Evolutionary conservation across 2,329 filamentous ascomycete species (phyloP), one percentile per base, ranked within the genome.

Genomic region (Plectosphaerella cucumerina): DNA sequence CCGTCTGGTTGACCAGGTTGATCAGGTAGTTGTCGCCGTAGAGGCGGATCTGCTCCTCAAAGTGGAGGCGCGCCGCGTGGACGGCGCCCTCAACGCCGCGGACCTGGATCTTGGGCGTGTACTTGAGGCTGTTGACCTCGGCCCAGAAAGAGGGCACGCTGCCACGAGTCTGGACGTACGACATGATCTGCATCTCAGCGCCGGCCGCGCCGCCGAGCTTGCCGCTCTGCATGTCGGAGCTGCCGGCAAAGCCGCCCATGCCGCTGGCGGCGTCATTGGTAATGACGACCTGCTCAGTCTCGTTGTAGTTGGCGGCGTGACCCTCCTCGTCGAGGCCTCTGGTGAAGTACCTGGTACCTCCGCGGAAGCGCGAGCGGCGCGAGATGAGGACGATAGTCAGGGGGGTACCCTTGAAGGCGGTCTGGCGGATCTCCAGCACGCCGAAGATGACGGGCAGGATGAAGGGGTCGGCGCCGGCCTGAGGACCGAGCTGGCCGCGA

Each of bases 1-100:
- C 95, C 65, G 90, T 95, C 60, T 97, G 90, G 67, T 99, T 99
- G 61, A 99, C 94, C 22, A 99, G 76, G 65, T 99, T 99, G 68
- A 99, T 92, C 52, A 99, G 78, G 71, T 94, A 97, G 66, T 97
- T 97, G 67, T 97, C 94, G 53, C 94, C 94, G 61, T 99, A 99
- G 23, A 96, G 73, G 51, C 82, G 80, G 60, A 99, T 94, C 70
- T 99, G 95, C 71, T 99, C 91, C 48, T 90, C 81, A 65, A 99
- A 97, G 69, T 99, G 94, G 59, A 85, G 86, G 62, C 82, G 84
- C 6, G 94, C 90, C 1, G 94, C 89, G 26, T 85, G 76, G 0
- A 90, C 70, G 1, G 91, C 91, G 3, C 84, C 84, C 56, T 97
- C 92, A 35, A 95, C 84, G 22, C 88, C 85, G 39, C 92, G 87